Evolutionary conservation across 2,329 filamentous ascomycete genomes (phyloP), one percentile per base, ranked within the genome.

Genomic region (Catunica adiposa): DNA sequence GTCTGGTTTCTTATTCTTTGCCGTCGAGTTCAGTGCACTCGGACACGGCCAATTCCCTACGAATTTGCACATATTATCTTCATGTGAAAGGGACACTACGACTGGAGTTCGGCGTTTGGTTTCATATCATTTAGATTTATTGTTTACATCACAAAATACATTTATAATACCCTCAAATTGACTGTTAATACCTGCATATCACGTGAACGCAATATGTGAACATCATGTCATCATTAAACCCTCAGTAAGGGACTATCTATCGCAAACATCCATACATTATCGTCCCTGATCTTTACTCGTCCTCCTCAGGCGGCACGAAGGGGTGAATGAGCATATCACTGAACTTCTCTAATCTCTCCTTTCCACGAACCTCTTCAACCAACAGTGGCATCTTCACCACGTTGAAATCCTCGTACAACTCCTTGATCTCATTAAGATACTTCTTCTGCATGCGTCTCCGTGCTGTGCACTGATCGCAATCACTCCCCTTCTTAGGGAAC

Each of bases 391-490:
- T 97, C 76, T 90, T 90, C 62, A 98, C 90, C 40, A 98, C 89
- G 67, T 98, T 95, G 73, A 98, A 98, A 59, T 71, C 69, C 69
- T 98, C 92, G 67, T 98, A 98, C 58, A 98, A 72, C 73, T 98
- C 92, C 71, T 94, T 89, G 64, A 97, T 97, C 75, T 98, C 90
- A 66, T 97, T 89, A 46, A 98, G 77, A 67, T 98, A 98, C 74
- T 98, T 98, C 76, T 89, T 92, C 76, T 98, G 92, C 92, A 98
- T 98, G 75, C 94, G 94, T 65, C 89, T 77, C 61, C 92, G 76
- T 48, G 92, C 86, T 66, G 89, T 94, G 71, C 92, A 98, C 74
- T 98, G 92, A 60, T 96, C 89, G 70, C 92, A 98, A 37, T 80
- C 78, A 66, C 84, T 94, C 54, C 82, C 83, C 61, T 83, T 77